Base-by-base conservation (phyloP, 768 basidiomycete species). In the Tylopilus felleus region DNA sequence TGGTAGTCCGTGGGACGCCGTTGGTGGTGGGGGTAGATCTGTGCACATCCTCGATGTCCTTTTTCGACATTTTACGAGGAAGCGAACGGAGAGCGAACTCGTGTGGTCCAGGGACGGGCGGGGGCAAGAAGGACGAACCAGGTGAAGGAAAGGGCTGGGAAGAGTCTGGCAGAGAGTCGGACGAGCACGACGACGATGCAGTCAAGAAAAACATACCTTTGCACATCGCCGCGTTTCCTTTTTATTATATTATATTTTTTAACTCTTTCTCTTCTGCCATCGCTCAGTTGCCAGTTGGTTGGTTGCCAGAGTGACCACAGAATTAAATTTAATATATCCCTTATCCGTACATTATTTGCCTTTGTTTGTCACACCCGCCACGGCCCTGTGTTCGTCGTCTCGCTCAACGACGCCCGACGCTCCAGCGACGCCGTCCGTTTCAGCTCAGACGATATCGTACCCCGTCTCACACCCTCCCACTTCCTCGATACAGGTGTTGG, bases 91-190 rank as follows among this genome's bases (percentile, higher is more conserved):
- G 77, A 36, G 84, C 85, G 62, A 85, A 87, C 62, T 89, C 86
- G 74, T 88, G 85, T 28, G 80, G 75, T 3, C 80, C 79, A 1
- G 83, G 83, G 5, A 79, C 75, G 4, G 87, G 86, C 4, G 87
- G 87, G 2, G 87, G 84, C 3, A 86, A 62, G 60, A 88, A 88
- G 0, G 83, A 75, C 6, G 83, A 85, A 0, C 82, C 81, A 3
- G 87, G 87, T 0, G 83, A 85, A 0, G 85, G 86, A 70, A 79
- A 78, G 3, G 77, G 77, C 33, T 74, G 73, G 0, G 71, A 61
- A 17, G 79, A 75, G 9, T 78, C 72, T 22, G 73, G 66, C 21
- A 17, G 69, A 27, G 21, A 7, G 31, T 56, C 29, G 51, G 19
- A 49, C 14, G 17, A 19, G 25, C 9, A 29, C 0, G 9, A 21